Evolutionary conservation across 176 grass and related monocot species (phyloP).

Genomic region (Tillandsia fasciculata): DNA sequence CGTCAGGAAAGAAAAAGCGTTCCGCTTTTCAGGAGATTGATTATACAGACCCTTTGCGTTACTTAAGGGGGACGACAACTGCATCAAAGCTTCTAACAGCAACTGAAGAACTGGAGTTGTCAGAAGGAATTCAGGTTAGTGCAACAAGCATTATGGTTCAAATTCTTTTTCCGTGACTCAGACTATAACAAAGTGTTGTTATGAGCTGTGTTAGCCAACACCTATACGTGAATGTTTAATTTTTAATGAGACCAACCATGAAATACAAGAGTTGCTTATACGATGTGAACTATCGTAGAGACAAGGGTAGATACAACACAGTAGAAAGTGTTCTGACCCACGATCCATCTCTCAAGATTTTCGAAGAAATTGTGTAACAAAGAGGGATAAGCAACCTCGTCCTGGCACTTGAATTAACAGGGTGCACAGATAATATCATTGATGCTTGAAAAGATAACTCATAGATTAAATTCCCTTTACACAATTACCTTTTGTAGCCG

Average conservation of each 20-base stretch:
- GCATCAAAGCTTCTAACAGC: slow-evolving; percentile 49
- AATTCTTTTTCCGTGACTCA: background rate
- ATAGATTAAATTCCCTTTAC: too few relatives aligned
- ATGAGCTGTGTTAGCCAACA: background rate
- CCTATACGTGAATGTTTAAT: background rate
- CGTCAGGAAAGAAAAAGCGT: slow-evolving; percentile 46
- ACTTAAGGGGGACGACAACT: slow-evolving; percentile 39
- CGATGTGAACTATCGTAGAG: background rate
- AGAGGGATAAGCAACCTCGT: background rate
- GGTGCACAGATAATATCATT: background rate
- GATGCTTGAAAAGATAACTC: too few relatives aligned
- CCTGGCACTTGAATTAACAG: background rate
- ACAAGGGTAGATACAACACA: background rate
- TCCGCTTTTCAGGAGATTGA: slow-evolving; percentile 27
- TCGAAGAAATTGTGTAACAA: background rate
- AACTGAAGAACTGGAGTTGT: slow-evolving; percentile 58
- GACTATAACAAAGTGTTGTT: background rate
- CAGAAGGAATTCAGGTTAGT: slow-evolving; percentile 72
- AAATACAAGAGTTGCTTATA: background rate
- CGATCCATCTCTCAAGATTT: background rate
- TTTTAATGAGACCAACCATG: too few relatives aligned
- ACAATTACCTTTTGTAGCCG: too few relatives aligned
- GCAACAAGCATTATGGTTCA: background rate
- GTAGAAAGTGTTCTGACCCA: background rate
- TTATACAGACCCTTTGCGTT: slow-evolving; percentile 41